Conservation (phyloP, 2,329 filamentous ascomycete species). For the Ophiocordyceps robertsii region DNA sequence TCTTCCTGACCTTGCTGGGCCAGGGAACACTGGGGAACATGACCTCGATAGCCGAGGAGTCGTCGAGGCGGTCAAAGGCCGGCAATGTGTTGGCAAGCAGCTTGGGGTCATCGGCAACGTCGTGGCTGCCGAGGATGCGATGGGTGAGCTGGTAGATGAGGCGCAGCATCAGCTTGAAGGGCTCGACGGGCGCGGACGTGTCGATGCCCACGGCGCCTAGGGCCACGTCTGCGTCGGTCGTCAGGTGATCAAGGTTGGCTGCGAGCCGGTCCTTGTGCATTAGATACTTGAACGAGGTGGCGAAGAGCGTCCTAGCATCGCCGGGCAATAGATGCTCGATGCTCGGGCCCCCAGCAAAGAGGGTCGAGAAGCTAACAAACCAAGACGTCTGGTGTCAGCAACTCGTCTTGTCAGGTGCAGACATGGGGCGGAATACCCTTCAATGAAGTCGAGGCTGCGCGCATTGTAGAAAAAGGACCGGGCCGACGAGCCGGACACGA, state of each 20-base stretch:
- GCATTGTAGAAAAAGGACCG: constrained; percentile 32
- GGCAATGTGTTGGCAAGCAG: constrained; percentile 26
- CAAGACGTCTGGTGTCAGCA: no score
- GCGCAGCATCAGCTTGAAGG: constrained; percentile 38
- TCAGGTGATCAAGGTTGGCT: constrained; percentile 24
- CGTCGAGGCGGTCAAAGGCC: constrained; percentile 33
- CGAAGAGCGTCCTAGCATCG: constrained; percentile 12
- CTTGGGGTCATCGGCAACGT: constrained; percentile 33
- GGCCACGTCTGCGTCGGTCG: constrained; percentile 21
- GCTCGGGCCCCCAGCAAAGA: constrained; percentile 16
- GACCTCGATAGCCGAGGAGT: constrained; percentile 26
- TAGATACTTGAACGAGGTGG: constrained; percentile 16
- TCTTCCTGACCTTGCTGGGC: constrained; percentile 24
- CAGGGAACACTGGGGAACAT: constrained; percentile 40
- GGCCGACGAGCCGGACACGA: constrained; percentile 25
- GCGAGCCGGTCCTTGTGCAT: constrained; percentile 23
- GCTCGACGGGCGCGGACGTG: constrained; percentile 20
- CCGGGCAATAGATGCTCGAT: constrained; percentile 8
- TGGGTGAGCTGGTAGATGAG: constrained; percentile 43
- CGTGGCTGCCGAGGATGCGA: constrained; percentile 36
- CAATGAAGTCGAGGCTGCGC: constrained; percentile 25
- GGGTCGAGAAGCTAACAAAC: constrained; percentile 11
- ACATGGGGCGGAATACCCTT: constrained; percentile 19
- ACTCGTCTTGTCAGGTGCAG: no score
- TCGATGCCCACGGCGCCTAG: background rate